These are phyloP conservation scores for Fusarium paranaense DNA, from an alignment of 2,329 filamentous ascomycete genomes.

Conservation along the genomic window DNA sequence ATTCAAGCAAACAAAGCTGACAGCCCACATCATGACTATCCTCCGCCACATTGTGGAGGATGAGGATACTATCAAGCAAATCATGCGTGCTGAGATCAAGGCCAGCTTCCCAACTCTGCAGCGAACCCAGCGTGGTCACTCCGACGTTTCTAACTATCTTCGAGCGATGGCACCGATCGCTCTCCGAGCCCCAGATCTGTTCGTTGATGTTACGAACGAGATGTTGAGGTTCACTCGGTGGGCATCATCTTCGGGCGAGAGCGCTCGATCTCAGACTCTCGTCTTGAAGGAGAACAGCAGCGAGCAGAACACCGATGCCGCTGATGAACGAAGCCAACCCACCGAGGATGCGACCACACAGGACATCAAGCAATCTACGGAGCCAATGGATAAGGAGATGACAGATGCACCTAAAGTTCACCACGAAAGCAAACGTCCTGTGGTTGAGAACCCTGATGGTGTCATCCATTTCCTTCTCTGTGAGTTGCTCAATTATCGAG, in stretches of 20 bases:
- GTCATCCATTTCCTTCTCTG: slow-evolving; percentile 95
- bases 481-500: slow-evolving; percentile 90
- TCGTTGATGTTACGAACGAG: slow-evolving; percentile 89
- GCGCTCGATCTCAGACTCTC: slow-evolving; percentile 50
- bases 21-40: slow-evolving; percentile 81
- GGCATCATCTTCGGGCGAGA: slow-evolving; percentile 53
- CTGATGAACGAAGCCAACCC: slow-evolving; percentile 22
- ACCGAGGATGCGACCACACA: slow-evolving; percentile 39
- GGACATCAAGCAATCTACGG: slow-evolving; percentile 71
- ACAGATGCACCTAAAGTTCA: slow-evolving; percentile 72
- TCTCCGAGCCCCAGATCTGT: slow-evolving; percentile 84
- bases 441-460: slow-evolving; percentile 92
- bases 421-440: slow-evolving; percentile 80
- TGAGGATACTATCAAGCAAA: slow-evolving; percentile 87
- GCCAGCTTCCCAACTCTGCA: slow-evolving; percentile 74
- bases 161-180: slow-evolving; percentile 83
- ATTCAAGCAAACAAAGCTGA: slow-evolving; percentile 67
- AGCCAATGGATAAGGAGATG: slow-evolving; percentile 69
- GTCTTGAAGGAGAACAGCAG: slow-evolving; percentile 54
- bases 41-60: slow-evolving; percentile 95
- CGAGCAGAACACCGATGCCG: slow-evolving; percentile 28
- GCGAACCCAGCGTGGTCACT: slow-evolving; percentile 61
- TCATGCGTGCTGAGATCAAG: slow-evolving; percentile 91
- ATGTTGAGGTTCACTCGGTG: slow-evolving; percentile 80
- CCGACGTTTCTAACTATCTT: slow-evolving; percentile 79